These are phyloP conservation scores for Phylloporus sp. DNA, from an alignment of 768 basidiomycete species.

Conservation along the genomic window DNA sequence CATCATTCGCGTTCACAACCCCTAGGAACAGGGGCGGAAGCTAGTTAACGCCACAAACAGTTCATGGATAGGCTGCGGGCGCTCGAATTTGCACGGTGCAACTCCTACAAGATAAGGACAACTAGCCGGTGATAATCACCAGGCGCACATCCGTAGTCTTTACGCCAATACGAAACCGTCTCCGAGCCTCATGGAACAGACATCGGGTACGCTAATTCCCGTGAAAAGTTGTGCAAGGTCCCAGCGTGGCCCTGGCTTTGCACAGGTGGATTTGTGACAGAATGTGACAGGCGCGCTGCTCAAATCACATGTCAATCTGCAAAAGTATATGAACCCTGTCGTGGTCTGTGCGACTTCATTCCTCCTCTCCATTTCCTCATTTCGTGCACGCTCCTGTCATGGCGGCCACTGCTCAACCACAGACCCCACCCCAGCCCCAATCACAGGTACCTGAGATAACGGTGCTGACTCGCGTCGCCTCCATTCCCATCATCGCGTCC, in stretches of 20 bases:
- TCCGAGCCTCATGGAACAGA: background rate
- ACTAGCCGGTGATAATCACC: background rate
- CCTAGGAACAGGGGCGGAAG: slow-evolving; percentile 9
- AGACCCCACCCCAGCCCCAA: slow-evolving; percentile 16
- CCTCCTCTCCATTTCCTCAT: background rate
- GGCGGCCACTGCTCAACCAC: slow-evolving; percentile 33
- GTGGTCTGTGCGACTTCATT: slow-evolving; percentile 7
- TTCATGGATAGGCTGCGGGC: background rate
- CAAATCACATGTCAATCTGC: slow-evolving; percentile 23
- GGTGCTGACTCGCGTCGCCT: slow-evolving; percentile 55
- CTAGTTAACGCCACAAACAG: background rate
- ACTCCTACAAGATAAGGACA: background rate
- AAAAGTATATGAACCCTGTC: slow-evolving; percentile 28
- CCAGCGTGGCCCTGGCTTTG: too few species aligned
- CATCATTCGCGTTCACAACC: slow-evolving; percentile 1
- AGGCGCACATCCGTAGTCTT: background rate
- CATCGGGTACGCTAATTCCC: background rate
- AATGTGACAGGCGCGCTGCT: slow-evolving; percentile 19
- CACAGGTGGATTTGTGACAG: slow-evolving; percentile 15
- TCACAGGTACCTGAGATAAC: slow-evolving; percentile 49
- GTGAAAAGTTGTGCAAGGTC: slow-evolving; percentile 9
- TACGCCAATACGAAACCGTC: background rate
- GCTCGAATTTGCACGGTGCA: background rate
- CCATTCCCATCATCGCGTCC: slow-evolving; percentile 69
- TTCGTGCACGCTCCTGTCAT: slow-evolving; percentile 21